A percentile compares a stretch with the other conserved stretches of the same genome.
Conservation (phyloP, 441 rosid genomes). For the Euphorbia celastroides region DNA sequence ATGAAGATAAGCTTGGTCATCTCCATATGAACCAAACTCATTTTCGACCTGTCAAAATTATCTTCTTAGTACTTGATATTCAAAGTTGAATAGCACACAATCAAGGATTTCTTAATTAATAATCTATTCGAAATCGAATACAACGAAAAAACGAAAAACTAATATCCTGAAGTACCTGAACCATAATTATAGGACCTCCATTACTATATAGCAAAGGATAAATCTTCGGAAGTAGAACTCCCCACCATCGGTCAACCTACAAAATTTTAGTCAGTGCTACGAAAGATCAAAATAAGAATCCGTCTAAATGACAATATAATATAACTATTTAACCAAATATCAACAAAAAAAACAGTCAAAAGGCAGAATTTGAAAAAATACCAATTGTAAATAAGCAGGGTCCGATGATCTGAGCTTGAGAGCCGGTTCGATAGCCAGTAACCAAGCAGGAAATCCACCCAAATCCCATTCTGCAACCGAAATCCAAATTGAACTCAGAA, state of each 20-base stretch:
- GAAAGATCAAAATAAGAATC: background rate
- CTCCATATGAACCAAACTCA: conserved; percentile 95
- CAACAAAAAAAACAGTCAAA: background rate
- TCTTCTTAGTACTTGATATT: background rate
- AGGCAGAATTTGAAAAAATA: conserved; percentile 22
- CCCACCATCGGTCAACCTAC: conserved; percentile 95
- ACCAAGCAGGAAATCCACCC: conserved; percentile 95
- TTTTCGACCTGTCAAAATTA: conserved; percentile 72
- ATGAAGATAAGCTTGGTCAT: conserved; percentile 77
- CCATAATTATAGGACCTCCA: conserved; percentile 92
- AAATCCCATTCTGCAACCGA: conserved; percentile 84
- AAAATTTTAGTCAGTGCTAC: conserved; percentile 17
- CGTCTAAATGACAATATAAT: background rate
- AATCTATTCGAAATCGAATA: conserved; percentile 4
- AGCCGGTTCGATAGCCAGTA: conserved; percentile 65
- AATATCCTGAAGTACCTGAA: conserved; percentile 52
- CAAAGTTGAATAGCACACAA: conserved; percentile 11
- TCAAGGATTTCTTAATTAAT: no score
- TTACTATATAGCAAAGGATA: conserved; percentile 63
- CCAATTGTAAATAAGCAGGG: conserved; percentile 66
- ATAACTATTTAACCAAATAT: background rate
- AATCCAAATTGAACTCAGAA: background rate
- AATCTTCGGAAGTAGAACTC: conserved; percentile 58
- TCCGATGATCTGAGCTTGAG: conserved; percentile 71
- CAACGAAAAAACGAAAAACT: background rate